Conservation (phyloP, 257 asterid genomes). For the Ehretia macrophylla region DNA sequence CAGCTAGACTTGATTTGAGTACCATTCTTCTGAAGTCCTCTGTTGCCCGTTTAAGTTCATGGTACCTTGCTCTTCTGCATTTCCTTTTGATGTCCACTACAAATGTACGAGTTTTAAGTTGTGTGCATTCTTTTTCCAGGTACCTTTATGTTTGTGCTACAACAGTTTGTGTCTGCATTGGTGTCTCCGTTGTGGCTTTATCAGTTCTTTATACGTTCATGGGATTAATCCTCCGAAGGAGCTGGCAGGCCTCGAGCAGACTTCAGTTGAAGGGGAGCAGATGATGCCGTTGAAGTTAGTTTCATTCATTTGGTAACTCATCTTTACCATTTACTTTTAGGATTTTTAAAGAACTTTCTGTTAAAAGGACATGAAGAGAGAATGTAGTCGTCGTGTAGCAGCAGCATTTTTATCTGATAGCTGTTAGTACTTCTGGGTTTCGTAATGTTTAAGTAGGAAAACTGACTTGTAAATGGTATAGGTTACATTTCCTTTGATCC, state of each 20-base stretch:
- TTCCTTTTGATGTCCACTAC: no score
- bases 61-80: background rate
- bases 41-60: background rate
- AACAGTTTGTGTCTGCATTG: conserved; percentile 60
- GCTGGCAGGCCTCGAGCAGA: conserved; percentile 14
- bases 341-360: background rate
- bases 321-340: no score
- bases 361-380: background rate
- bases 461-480: no score
- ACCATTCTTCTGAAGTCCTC: background rate
- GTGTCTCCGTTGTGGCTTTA: conserved; percentile 48
- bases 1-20: background rate
- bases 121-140: conserved; percentile 34
- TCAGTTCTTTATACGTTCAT: conserved; percentile 35
- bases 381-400: no score
- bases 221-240: conserved; percentile 34
- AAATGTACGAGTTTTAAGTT: background rate
- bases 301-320: background rate
- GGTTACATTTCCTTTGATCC: no score
- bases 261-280: conserved; percentile 7
- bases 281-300: background rate
- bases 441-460: no score
- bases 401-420: no score
- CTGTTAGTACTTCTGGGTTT: no score
- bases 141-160: conserved; percentile 77